Evolutionary conservation across 441 rosid species (phyloP), one percentile per base, ranked within the genome.

Genomic region (Jatropha podagrica): DNA sequence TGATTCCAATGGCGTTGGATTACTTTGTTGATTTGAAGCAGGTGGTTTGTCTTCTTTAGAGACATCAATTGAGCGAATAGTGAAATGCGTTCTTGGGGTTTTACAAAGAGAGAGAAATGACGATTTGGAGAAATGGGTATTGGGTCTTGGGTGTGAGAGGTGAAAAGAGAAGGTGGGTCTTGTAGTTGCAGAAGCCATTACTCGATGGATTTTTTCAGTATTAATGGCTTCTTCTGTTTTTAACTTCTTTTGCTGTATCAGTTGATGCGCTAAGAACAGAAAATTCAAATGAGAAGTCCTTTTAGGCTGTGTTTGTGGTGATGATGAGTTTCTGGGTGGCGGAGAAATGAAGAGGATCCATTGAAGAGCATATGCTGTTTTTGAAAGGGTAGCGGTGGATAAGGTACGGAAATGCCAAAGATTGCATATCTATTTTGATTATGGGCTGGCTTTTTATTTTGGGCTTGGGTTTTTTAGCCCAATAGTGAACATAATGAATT

Each of bases 11-110:
- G 81, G 44, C 8, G 63, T 18, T 27, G 73, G 13, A 14, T 54
- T 14, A 26, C 18, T 55, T 55, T 76, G 32, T 18, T 76, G 84
- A 51, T 76, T 71, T 3, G 85, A 71, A 8, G 71, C 6, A 17
- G 79, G 76, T 41, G 82, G 76, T 10, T 78, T 80, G 80, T 88
- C 91, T 82, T 90, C 97, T 80, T 85, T 81, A 13, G 94, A 90
- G 26, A 90, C 86, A 72, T 91, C 92, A 27, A 86, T 42, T 81
- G 82, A 83, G 76, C 76, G 85, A 58, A 73, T 41, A 18, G 78
- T 61, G 69, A 79, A 78, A 76, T 27, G 80, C 40, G 79, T 72
- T 62, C 76, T 79, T 38, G 68, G 75, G 54, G 69, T 38, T 41
- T 76, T 77, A 40, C 56, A 52, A 59, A 73, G 48, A 51, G 78